Evolutionary conservation across 1,284 basidiomycete species (phyloP).

Genomic region (Somion occarium): DNA sequence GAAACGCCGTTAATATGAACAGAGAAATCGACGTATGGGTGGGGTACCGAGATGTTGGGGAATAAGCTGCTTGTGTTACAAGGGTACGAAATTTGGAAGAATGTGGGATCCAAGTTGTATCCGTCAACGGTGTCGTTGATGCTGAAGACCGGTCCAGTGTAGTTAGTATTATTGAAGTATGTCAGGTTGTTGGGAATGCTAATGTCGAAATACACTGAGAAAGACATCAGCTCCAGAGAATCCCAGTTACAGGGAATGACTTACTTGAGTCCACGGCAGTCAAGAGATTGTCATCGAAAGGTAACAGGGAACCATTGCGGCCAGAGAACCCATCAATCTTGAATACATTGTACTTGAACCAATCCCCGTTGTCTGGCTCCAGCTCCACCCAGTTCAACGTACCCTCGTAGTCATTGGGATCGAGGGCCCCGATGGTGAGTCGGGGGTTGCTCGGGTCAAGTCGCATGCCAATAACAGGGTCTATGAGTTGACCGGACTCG

Average conservation of each 20-base stretch:
- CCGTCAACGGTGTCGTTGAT: background rate
- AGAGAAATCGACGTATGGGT: slow-evolving; percentile 1
- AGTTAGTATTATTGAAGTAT: background rate
- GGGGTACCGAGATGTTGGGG: background rate
- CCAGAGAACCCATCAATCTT: slow-evolving; percentile 6
- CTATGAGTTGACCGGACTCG: background rate
- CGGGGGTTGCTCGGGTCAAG: slow-evolving; percentile 2
- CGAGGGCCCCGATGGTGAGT: slow-evolving; percentile 4
- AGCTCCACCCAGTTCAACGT: slow-evolving; percentile 6
- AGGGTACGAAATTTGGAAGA: background rate
- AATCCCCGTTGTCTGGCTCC: background rate
- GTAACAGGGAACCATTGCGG: slow-evolving; percentile 5
- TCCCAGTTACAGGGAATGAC: too few species aligned
- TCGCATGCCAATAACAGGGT: slow-evolving; percentile 6
- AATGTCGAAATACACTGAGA: slow-evolving; percentile 1
- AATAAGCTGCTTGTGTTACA: background rate
- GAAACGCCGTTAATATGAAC: slow-evolving; percentile 6
- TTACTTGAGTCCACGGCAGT: slow-evolving; percentile 1
- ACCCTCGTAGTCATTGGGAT: slow-evolving; percentile 5
- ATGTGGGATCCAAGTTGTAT: background rate
- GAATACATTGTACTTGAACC: slow-evolving; percentile 3
- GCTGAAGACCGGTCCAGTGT: slow-evolving; percentile 2
- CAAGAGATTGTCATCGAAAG: slow-evolving; percentile 1
- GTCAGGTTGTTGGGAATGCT: slow-evolving; percentile 4
- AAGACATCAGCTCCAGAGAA: too few species aligned